Percentiles rank a stretch among this genome's conserved stretches.
Conservation (phyloP, 495 filamentous ascomycete species). For the Hypoxylon rickii region DNA sequence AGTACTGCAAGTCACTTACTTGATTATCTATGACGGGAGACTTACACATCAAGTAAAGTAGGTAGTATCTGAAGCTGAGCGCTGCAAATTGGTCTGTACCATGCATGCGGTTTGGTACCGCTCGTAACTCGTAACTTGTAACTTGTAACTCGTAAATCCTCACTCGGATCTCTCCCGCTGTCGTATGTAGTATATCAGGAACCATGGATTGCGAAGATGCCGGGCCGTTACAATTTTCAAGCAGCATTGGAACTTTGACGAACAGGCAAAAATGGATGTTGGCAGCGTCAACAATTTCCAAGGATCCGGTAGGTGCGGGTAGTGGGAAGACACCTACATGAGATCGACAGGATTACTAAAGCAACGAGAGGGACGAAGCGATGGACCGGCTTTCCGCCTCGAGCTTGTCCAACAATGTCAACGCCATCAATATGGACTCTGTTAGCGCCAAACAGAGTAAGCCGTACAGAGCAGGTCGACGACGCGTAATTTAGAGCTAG, state of each 20-base stretch:
- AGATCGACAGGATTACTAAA: conserved; percentile 36
- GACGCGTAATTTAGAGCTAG: conserved; percentile 29
- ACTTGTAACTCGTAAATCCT: too few species aligned
- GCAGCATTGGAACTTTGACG: too few species aligned
- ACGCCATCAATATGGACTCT: not conserved
- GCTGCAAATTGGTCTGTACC: too few species aligned
- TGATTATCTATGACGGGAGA: conserved; percentile 7
- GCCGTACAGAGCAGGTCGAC: too few species aligned
- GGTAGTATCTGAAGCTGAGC: too few species aligned
- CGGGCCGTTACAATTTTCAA: too few species aligned
- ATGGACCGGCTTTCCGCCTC: conserved; percentile 23
- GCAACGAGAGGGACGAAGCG: conserved; percentile 1
- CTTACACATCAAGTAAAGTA: conserved; percentile 6
- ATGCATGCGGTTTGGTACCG: too few species aligned
- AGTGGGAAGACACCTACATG: not conserved
- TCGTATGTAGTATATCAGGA: too few species aligned
- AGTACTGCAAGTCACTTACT: conserved; percentile 1
- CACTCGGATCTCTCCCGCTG: not conserved
- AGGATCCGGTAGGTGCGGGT: not conserved
- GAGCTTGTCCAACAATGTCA: conserved; percentile 13
- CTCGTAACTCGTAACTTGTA: too few species aligned
- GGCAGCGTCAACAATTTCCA: not conserved
- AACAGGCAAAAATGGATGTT: too few species aligned
- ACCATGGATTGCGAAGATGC: too few species aligned
- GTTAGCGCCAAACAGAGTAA: conserved; percentile 33